A percentile compares a stretch with the other conserved stretches of the same genome.
phyloP scores from a whole-genome alignment of 1,139 yeast genomes.

The Entelexis sorbosivorans region DNA sequence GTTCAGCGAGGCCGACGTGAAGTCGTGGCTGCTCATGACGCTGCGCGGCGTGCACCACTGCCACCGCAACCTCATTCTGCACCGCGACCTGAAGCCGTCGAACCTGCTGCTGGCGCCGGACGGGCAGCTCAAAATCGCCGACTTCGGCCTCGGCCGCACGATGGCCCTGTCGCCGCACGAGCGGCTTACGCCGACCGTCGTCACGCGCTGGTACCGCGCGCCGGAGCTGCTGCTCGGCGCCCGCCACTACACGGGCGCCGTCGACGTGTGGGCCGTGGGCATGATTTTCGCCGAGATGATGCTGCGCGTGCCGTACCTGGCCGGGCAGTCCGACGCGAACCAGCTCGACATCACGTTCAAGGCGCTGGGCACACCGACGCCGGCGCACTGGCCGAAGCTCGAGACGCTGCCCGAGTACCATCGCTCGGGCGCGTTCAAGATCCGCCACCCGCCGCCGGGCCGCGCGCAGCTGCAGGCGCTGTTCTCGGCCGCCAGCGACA shows the following conservation, averaged over 20 bases:
- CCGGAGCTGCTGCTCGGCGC: constrained; percentile 90
- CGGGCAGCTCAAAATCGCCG: constrained; percentile 85
- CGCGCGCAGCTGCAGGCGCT: constrained; percentile 69
- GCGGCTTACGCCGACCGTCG: constrained; percentile 76
- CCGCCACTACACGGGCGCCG: constrained; percentile 72
- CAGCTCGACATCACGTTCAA: constrained; percentile 85
- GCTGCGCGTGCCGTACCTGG: constrained; percentile 88
- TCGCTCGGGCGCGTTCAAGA: constrained; percentile 38
- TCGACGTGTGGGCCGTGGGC: constrained; percentile 93
- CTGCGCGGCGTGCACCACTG: constrained; percentile 90
- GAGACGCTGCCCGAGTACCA: constrained; percentile 66
- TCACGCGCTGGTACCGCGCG: constrained; percentile 94
- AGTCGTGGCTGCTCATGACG: constrained; percentile 90
- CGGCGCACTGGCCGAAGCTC: constrained; percentile 84
- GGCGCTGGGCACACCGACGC: constrained; percentile 94
- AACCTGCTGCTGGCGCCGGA: constrained; percentile 76
- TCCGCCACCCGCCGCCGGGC: constrained; percentile 66
- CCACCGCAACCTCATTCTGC: constrained; percentile 80
- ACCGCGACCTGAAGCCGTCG: constrained; percentile 46
- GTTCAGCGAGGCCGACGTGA: constrained; percentile 78
- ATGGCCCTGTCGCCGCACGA: constrained; percentile 69
- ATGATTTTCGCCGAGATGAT: constrained; percentile 91
- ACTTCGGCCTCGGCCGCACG: constrained; percentile 89
- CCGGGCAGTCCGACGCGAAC: constrained; percentile 82
- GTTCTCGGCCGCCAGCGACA: constrained; percentile 85